Evolutionary conservation across 495 filamentous ascomycete species (phyloP).

Genomic region (Melanomma pulvis-pyrius): DNA sequence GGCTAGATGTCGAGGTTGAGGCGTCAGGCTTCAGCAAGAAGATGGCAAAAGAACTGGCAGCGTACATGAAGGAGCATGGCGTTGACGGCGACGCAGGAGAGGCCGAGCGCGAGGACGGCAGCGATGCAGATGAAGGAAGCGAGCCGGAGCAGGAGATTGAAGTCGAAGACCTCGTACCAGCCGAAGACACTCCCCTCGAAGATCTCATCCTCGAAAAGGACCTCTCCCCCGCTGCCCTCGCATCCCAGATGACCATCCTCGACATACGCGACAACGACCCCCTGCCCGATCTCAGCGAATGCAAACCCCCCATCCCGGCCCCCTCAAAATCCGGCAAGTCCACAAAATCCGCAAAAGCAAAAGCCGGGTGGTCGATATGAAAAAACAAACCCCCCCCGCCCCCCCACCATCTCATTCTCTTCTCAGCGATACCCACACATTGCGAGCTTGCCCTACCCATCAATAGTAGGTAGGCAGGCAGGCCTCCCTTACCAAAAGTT

Average conservation of each 20-base stretch:
- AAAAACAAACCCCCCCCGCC: too few relatives aligned
- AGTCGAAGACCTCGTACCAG: neutral
- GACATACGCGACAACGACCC: constrained; percentile 34
- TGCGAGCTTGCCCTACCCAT: neutral
- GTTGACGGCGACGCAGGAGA: constrained; percentile 59
- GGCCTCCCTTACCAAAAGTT: too few relatives aligned
- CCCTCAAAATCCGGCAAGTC: constrained; percentile 3
- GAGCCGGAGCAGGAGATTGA: constrained; percentile 2
- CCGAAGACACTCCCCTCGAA: neutral
- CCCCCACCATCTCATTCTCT: neutral
- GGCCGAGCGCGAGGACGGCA: constrained; percentile 35
- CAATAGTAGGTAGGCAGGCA: too few relatives aligned
- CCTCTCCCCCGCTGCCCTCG: neutral
- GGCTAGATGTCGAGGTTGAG: constrained; percentile 77
- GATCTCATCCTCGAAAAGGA: neutral
- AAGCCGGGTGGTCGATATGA: constrained; percentile 36
- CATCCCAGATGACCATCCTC: constrained; percentile 29
- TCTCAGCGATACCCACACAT: constrained; percentile 20
- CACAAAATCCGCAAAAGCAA: constrained; percentile 33
- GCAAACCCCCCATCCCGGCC: constrained; percentile 1
- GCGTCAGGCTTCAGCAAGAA: constrained; percentile 95
- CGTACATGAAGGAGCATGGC: constrained; percentile 77
- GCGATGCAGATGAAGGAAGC: constrained; percentile 25
- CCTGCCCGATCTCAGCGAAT: constrained; percentile 25
- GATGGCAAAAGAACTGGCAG: constrained; percentile 89